Conservation (phyloP, 331 rosid genomes). For the Quercus lobata region DNA sequence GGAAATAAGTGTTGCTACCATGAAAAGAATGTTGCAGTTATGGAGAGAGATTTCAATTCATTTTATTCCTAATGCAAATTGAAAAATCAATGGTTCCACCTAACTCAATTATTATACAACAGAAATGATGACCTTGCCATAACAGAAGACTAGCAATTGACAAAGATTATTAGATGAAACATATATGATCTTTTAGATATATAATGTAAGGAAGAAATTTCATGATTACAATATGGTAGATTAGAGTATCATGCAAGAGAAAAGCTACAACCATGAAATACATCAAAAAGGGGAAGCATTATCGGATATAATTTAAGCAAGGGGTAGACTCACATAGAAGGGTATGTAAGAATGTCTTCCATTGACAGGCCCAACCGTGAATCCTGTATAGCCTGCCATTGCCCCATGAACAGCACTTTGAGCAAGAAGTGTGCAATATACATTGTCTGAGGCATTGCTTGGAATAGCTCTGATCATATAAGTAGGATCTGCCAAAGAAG, state of each 20-base stretch:
- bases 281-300: neutral
- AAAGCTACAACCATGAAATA: neutral
- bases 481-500: constrained; percentile 63
- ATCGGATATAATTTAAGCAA: neutral
- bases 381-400: constrained; percentile 90
- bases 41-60: neutral
- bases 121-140: neutral
- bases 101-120: neutral
- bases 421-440: constrained; percentile 83
- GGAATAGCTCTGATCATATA: constrained; percentile 91
- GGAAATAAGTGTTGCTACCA: neutral
- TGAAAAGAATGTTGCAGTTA: neutral
- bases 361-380: constrained; percentile 67
- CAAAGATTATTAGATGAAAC: neutral
- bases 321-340: constrained; percentile 46
- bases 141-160: neutral
- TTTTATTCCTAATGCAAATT: neutral
- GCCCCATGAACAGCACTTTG: constrained; percentile 91
- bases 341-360: constrained; percentile 89
- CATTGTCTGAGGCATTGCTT: constrained; percentile 83
- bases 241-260: neutral
- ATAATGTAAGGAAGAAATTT: neutral
- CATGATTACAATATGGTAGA: neutral
- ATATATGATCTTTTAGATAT: neutral
- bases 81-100: neutral